Percentiles rank a stretch among this genome's conserved stretches.
Conservation (phyloP, 495 filamentous ascomycete genomes). For the Aspergillus carlsbadensis region DNA sequence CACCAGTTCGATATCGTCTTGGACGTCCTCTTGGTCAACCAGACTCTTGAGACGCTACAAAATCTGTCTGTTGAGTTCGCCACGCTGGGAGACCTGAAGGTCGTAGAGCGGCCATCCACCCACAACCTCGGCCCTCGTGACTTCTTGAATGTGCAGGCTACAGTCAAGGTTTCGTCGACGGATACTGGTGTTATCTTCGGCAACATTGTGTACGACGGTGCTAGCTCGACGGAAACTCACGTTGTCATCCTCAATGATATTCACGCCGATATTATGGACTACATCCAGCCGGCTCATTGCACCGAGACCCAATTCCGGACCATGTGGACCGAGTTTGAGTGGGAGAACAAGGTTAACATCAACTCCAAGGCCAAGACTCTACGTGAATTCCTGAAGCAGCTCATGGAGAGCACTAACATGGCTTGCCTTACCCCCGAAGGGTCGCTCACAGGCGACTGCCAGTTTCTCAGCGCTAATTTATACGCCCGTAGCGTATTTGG, state of each 20-base stretch:
- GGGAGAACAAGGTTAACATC: conserved; percentile 99
- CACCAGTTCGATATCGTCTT: conserved; percentile 99
- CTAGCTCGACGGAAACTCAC: conserved; percentile 91
- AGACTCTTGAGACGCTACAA: conserved; percentile 93
- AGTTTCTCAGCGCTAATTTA: conserved; percentile 95
- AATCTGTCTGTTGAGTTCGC: conserved; percentile 98
- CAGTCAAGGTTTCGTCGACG: conserved; percentile 98
- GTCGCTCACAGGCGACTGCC: conserved; percentile 94
- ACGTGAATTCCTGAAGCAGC: conserved; percentile 86
- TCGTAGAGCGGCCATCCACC: conserved; percentile 92
- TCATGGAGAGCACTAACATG: conserved; percentile 99
- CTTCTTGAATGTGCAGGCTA: conserved; percentile 96
- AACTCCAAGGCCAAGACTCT: conserved; percentile 93
- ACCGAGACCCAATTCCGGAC: conserved; percentile 98
- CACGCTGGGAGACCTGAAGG: conserved; percentile 95
- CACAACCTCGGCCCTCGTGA: conserved; percentile 94
- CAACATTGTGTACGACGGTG: conserved; percentile 96
- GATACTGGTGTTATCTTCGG: conserved; percentile 99
- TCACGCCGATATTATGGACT: conserved; percentile 99
- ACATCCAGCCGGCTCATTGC: conserved; percentile 96
- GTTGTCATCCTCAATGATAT: conserved; percentile 99
- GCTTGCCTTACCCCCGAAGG: conserved; percentile 95
- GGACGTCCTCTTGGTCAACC: conserved; percentile 96
- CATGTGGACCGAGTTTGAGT: conserved; percentile 99
- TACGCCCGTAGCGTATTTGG: conserved; percentile 98